Conservation (phyloP, 208 protist genomes). For the Porcisia hertigi region DNA sequence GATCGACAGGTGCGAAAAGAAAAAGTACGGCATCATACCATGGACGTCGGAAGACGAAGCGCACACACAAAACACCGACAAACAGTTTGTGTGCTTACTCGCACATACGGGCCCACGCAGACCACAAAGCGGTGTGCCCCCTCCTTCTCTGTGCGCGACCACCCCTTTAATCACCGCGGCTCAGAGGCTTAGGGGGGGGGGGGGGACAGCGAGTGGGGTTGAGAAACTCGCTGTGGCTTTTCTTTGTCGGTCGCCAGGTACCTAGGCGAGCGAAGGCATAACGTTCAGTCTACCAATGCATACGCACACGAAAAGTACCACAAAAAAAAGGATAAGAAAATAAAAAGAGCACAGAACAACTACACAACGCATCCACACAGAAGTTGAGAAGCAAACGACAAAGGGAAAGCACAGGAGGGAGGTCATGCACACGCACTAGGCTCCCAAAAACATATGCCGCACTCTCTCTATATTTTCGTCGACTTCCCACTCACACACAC, state of each 20-base stretch:
- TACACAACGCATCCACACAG: neutral
- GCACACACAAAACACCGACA: neutral
- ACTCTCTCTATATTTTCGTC: neutral
- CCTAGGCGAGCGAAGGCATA: neutral
- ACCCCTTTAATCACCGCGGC: too few species aligned
- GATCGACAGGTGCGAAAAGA: too few species aligned
- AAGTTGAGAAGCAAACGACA: neutral
- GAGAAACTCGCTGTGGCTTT: neutral
- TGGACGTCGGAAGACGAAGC: neutral
- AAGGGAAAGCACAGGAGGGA: neutral
- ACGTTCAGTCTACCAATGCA: neutral
- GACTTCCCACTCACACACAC: neutral
- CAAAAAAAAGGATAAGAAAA: neutral
- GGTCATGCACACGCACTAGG: conserved; percentile 22
- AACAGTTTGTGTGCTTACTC: neutral
- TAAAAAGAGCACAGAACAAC: neutral
- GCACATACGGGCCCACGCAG: neutral
- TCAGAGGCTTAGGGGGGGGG: neutral
- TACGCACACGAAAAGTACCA: neutral
- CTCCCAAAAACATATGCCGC: neutral
- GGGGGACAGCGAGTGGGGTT: neutral
- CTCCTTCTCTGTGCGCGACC: too few species aligned
- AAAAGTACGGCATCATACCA: neutral
- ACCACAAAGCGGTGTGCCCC: neutral
- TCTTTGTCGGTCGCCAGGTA: neutral